These are phyloP conservation scores for Candida berthetii DNA, from an alignment of 805 yeast genomes.

Conservation along the genomic window DNA sequence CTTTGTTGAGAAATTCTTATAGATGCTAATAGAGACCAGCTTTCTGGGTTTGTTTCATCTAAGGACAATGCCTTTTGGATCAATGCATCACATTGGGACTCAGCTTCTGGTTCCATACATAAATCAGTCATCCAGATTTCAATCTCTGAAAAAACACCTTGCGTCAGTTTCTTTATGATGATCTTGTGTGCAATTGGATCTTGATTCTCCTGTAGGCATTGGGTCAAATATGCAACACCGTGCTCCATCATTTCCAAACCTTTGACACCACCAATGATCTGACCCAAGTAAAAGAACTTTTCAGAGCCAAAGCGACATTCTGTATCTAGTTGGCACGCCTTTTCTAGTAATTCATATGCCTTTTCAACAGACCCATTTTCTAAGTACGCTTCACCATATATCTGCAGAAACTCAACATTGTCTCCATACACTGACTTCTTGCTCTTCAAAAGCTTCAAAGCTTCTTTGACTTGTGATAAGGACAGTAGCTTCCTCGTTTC, in stretches of 20 bases:
- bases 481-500: constrained; percentile 7
- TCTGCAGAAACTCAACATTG: constrained; percentile 41
- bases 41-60: constrained; percentile 57
- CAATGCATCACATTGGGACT: constrained; percentile 65
- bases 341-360: constrained; percentile 58
- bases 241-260: constrained; percentile 59
- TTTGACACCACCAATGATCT: constrained; percentile 75
- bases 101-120: constrained; percentile 92
- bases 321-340: constrained; percentile 66
- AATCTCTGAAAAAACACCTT: constrained; percentile 77
- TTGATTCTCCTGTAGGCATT: constrained; percentile 23
- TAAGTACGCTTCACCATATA: constrained; percentile 69
- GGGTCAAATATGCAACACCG: constrained; percentile 52
- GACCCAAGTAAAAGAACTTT: constrained; percentile 87
- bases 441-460: constrained; percentile 27
- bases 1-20: constrained; percentile 85
- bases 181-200: constrained; percentile 24
- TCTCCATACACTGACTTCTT: constrained; percentile 26
- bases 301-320: constrained; percentile 62
- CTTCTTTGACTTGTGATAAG: constrained; percentile 19
- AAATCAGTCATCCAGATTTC: constrained; percentile 98
- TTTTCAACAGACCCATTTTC: constrained; percentile 77
- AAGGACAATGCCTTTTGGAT: constrained; percentile 58
- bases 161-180: constrained; percentile 54
- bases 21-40: constrained; percentile 77